Percentiles rank a stretch among this genome's conserved stretches.
Conservation (phyloP, 768 basidiomycete genomes). For the Pulveroboletus sp. region DNA sequence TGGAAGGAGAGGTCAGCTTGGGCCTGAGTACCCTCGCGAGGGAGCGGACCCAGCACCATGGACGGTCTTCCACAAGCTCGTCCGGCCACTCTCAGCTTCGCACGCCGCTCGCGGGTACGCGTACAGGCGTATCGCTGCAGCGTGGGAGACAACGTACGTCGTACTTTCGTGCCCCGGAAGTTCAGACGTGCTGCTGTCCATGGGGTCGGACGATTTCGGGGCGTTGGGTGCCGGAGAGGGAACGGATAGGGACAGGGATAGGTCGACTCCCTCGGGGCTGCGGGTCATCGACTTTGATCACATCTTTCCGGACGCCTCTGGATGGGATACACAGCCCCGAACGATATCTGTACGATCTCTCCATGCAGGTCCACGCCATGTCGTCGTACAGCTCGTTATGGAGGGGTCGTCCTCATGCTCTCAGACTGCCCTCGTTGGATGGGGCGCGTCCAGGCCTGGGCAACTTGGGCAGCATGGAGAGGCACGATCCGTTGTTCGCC, state of each 20-base stretch:
- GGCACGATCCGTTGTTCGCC: constrained; percentile 12
- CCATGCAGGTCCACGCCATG: constrained; percentile 68
- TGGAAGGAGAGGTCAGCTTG: constrained; percentile 68
- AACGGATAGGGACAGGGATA: background rate
- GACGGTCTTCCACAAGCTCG: constrained; percentile 46
- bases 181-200: constrained; percentile 59
- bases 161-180: constrained; percentile 44
- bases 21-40: constrained; percentile 30
- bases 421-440: constrained; percentile 52
- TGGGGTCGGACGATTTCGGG: constrained; percentile 85
- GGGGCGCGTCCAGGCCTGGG: constrained; percentile 83
- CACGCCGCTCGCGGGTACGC: constrained; percentile 37
- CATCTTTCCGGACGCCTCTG: constrained; percentile 34
- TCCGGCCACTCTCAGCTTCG: constrained; percentile 33
- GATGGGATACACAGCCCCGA: constrained; percentile 16
- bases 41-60: constrained; percentile 7
- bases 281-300: constrained; percentile 12
- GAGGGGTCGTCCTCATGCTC: constrained; percentile 10
- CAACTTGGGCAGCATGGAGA: constrained; percentile 55
- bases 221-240: constrained; percentile 58
- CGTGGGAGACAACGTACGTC: constrained; percentile 84
- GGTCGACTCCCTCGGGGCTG: constrained; percentile 3
- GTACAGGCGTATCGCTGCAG: constrained; percentile 50
- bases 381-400: constrained; percentile 43
- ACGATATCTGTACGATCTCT: constrained; percentile 40